Base-by-base conservation (phyloP, 495 filamentous ascomycete species). In the Neurospora tetraspora region DNA sequence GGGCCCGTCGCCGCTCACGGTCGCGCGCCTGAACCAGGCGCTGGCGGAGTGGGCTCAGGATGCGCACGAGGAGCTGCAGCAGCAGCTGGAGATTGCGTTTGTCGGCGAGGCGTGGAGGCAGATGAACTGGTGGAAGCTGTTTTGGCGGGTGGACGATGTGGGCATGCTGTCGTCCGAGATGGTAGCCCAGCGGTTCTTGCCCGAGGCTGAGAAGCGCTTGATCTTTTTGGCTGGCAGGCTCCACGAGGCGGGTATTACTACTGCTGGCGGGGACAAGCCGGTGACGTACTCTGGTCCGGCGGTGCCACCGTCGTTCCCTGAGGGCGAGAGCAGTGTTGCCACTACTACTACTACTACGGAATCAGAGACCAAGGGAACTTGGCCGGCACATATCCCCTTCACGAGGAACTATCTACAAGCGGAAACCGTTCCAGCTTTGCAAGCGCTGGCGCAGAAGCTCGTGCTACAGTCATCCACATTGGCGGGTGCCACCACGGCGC, bases 101-200 rank as follows among this genome's bases (percentile, higher is more conserved):
- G 79, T 86, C 14, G 88, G 88, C 43, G 84, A 82, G 45, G 81
- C 86, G 36, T 98, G 95, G 95, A 84, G 85, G 3, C 90, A 88
- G 20, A 83, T 97, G 2, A 86, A 87, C 11, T 99, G 95, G 96
- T 98, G 93, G 92, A 97, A 96, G 78, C 88, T 99, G 14, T 90
- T 97, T 77, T 98, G 94, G 93, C 90, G 91, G 14, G 93, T 93
- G 65, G 96, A 98, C 79, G 95, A 98, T 75, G 93, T 99, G 45
- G 85, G 87, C 38, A 90, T 93, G 86, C 88, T 96, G 68, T 88
- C 91, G 2, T 89, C 89, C 3, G 92, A 96, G 73, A 89, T 97
- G 70, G 80, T 98, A 4, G 85, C 88, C 42, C 86, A 84, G 68
- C 85, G 85, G n/a, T 97, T 94, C 81, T 87, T 99, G 4, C 85